A percentile compares a stretch with the other conserved stretches of the same genome.
These are phyloP conservation scores for Fagopyrum esculentum DNA, from an alignment of 148 eudicot species.

Conservation along the genomic window DNA sequence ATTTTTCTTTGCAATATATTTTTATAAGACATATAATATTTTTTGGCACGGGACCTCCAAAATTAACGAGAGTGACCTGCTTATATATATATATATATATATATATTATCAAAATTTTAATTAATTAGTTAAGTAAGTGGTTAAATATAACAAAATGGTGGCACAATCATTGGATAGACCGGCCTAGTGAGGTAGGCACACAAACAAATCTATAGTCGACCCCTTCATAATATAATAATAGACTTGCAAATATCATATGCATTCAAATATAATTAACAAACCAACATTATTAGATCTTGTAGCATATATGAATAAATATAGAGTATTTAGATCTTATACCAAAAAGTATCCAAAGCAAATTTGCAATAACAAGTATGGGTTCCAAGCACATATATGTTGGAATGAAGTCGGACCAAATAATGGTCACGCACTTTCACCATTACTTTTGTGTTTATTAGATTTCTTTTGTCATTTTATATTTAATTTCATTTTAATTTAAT, in stretches of 20 bases:
- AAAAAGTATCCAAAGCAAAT: slow-evolving; percentile 6
- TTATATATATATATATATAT: too few species aligned
- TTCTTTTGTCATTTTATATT: neutral
- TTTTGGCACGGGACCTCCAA: too few species aligned
- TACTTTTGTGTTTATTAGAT: slow-evolving; percentile 12
- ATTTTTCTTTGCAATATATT: too few species aligned
- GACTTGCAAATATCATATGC: neutral
- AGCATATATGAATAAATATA: neutral
- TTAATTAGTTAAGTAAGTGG: neutral
- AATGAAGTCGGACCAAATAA: slow-evolving; percentile 10
- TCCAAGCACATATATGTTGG: slow-evolving; percentile 1
- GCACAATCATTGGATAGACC: neutral
- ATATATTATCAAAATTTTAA: neutral
- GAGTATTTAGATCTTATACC: neutral
- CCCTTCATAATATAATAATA: neutral
- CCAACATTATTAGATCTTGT: slow-evolving; percentile 4
- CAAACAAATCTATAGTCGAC: neutral
- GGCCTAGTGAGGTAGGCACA: neutral
- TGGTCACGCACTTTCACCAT: slow-evolving; percentile 10
- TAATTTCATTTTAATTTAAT: neutral
- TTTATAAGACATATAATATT: too few species aligned
- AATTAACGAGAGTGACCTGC: too few species aligned
- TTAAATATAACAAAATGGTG: neutral
- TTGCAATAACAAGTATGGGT: neutral
- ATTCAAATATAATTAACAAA: neutral